Evolutionary conservation across 257 asterid species (phyloP).

Genomic region (Buddleja alternifolia): DNA sequence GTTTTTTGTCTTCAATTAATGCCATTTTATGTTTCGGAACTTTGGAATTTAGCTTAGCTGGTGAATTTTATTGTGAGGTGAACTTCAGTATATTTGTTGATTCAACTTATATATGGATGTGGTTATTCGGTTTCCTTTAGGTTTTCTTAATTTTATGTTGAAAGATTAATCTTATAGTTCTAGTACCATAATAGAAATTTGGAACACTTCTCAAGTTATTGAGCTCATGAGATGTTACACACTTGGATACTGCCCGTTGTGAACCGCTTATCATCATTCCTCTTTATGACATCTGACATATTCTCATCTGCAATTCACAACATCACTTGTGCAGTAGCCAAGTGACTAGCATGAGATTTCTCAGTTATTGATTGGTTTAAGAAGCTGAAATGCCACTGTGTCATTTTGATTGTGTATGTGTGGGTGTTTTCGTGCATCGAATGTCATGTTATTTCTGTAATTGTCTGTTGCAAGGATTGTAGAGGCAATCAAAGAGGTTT

Average conservation of each 20-base stretch:
- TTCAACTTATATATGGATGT: not conserved
- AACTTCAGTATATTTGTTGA: not conserved
- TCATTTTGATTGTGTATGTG: no score
- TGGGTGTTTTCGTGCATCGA: not conserved
- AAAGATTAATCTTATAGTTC: not conserved
- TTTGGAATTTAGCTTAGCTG: conserved; percentile 1
- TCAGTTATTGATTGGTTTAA: not conserved
- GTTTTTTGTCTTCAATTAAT: not conserved
- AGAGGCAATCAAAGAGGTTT: no score
- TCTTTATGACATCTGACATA: no score
- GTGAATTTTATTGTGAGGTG: not conserved
- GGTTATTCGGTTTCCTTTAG: not conserved
- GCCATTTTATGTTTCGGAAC: not conserved
- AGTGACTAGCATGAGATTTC: no score
- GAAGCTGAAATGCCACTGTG: no score
- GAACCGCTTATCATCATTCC: no score
- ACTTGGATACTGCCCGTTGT: no score
- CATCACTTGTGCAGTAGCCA: no score
- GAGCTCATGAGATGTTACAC: no score
- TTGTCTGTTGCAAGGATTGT: no score
- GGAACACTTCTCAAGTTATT: not conserved
- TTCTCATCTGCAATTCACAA: no score
- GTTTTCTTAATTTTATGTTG: not conserved
- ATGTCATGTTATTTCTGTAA: no score
- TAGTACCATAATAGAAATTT: not conserved